A percentile compares a stretch with the other conserved stretches of the same genome.
These are phyloP conservation scores for Moricandia arvensis DNA, from an alignment of 345 rosid genomes.

Conservation along the genomic window DNA sequence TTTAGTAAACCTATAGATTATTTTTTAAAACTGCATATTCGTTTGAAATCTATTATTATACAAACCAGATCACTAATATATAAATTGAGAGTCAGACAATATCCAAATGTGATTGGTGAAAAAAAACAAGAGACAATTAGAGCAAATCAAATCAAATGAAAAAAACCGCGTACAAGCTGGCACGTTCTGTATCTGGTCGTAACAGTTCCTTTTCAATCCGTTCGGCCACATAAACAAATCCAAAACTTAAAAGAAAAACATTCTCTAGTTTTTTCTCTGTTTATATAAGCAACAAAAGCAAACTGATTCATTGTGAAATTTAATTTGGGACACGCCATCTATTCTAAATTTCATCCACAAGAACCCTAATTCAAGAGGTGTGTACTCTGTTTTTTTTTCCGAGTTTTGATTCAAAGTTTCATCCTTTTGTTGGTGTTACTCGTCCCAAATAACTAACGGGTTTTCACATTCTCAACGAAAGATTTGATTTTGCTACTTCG, in stretches of 20 bases:
- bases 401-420: neutral
- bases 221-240: slow-evolving; percentile 31
- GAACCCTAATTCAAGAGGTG: slow-evolving; percentile 33
- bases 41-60: neutral
- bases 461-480: slow-evolving; percentile 7
- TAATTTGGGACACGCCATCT: neutral
- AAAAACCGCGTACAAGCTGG: slow-evolving; percentile 34
- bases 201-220: slow-evolving; percentile 16
- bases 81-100: neutral
- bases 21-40: neutral
- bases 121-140: neutral
- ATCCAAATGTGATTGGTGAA: slow-evolving; percentile 9
- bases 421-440: neutral
- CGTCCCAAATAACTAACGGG: neutral
- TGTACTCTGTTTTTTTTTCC: neutral
- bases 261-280: slow-evolving; percentile 20
- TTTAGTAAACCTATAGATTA: neutral
- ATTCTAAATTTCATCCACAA: slow-evolving; percentile 7
- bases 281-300: neutral
- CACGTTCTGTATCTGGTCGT: slow-evolving; percentile 29
- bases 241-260: slow-evolving; percentile 16
- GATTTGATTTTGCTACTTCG: slow-evolving; percentile 9
- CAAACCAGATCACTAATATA: neutral
- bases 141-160: neutral
- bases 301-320: neutral